Evolutionary conservation across 176 grass and related monocot genomes (phyloP).

Genomic region (Thinopyrum elongatum): DNA sequence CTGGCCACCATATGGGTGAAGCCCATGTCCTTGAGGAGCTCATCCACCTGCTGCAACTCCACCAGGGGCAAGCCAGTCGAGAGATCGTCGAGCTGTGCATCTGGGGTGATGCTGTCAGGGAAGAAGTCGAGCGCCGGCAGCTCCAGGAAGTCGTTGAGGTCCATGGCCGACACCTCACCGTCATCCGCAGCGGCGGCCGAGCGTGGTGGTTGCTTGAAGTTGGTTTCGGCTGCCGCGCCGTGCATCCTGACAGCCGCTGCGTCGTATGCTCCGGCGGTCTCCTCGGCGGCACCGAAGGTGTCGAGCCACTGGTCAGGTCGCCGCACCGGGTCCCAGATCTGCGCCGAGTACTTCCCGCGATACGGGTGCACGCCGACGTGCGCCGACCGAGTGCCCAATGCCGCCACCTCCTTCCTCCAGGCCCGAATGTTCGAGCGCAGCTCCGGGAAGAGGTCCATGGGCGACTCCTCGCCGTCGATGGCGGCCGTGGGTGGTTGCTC

Average conservation of each 20-base stretch:
- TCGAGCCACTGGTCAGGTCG: background rate
- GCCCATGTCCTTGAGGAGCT: background rate
- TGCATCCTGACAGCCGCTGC: background rate
- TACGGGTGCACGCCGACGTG: background rate
- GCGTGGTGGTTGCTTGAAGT: background rate
- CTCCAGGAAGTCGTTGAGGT: background rate
- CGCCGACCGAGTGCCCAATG: background rate
- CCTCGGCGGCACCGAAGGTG: conserved; percentile 76
- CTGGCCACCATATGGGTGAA: background rate
- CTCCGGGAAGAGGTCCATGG: background rate
- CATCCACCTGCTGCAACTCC: background rate
- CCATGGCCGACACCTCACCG: background rate
- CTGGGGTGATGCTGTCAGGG: background rate
- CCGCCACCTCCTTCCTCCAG: background rate
- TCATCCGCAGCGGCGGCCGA: background rate
- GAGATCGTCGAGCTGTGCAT: background rate
- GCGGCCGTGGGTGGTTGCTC: background rate
- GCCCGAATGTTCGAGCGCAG: background rate
- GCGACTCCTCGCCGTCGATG: background rate
- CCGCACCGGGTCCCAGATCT: background rate
- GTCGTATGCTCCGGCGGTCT: background rate
- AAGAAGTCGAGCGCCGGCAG: background rate
- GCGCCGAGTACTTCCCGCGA: background rate
- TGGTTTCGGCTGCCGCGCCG: background rate
- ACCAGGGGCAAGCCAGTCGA: background rate